Evolutionary conservation across 306 rosid genomes (phyloP), one percentile per base, ranked within the genome.

Genomic region (Cucurbita pepo): DNA sequence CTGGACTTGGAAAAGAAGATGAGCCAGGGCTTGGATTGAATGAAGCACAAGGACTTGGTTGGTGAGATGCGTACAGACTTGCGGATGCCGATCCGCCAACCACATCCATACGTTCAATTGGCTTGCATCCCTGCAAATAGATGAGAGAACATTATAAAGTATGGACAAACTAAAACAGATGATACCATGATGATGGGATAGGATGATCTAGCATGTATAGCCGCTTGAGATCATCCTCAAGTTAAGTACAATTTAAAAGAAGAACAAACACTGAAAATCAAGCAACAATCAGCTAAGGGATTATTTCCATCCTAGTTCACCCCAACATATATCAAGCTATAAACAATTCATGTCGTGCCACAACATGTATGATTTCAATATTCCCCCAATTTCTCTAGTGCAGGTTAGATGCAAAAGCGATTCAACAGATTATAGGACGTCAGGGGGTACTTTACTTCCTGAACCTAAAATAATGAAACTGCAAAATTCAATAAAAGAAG

Each of bases 1-100:
- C 79, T 44, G 95, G 96, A 71, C 97, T 92, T 4, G 92, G 95
- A 69, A 92, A 90, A 43, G 96, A 92, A 36, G 97, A 90, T 58
- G 97, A 86, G 74, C 87, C 92, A 21, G 95, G 96, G 76, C 97
- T 92, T 45, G 92, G 97, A 82, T 88, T 88, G 86, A 88, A 89
- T 71, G 97, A 89, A 76, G 88, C 89, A 81, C 90, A 85, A 63
- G 85, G 93, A 66, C 96, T 92, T 64, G 88, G 88, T 70, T 85
- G 88, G 82, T 83, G 88, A 71, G 98, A 88, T 77, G 95, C 85
- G 71, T 87, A 85, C 0, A 93, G 96, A 73, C 88, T 90, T 71
- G 88, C 86, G 34, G 78, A 79, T 44, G 91, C 81, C 41, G 93
- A 90, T 60, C 88, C 87, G 48, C 86, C 95, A 60, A 80, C 74